phyloP scores from a whole-genome alignment of 352 stramenopile genomes.

The Pythium aphanidermatum region DNA sequence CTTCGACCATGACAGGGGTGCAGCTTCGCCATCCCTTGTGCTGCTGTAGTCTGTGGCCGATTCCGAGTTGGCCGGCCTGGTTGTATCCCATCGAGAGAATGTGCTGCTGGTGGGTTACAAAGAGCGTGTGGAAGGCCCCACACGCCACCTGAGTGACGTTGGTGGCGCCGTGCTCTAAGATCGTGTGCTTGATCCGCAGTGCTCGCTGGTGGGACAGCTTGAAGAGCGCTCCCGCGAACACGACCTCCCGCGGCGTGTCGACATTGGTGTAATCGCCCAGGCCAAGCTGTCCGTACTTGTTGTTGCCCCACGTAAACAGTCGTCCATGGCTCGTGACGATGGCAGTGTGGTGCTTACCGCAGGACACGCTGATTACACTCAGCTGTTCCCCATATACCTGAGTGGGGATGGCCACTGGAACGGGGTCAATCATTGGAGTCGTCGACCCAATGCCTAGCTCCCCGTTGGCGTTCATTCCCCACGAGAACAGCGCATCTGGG shows the following conservation, averaged over 20 bases:
- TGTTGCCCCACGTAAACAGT: slow-evolving; percentile 72
- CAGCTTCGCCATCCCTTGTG: slow-evolving; percentile 65
- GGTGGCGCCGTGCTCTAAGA: slow-evolving; percentile 32
- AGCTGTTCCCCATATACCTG: slow-evolving; percentile 31
- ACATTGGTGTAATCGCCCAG: slow-evolving; percentile 45
- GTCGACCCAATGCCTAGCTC: slow-evolving; percentile 52
- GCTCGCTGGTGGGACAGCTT: slow-evolving; percentile 41
- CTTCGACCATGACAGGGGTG: slow-evolving; percentile 40
- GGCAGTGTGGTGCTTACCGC: slow-evolving; percentile 65
- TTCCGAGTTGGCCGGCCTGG: slow-evolving; percentile 60
- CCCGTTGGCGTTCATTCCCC: slow-evolving; percentile 48
- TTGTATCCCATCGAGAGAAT: slow-evolving; percentile 79
- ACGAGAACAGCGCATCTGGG: slow-evolving; percentile 36
- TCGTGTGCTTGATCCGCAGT: slow-evolving; percentile 51
- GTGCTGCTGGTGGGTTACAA: slow-evolving; percentile 72
- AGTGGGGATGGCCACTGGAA: slow-evolving; percentile 31
- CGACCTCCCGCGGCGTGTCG: slow-evolving; percentile 40
- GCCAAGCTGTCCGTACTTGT: slow-evolving; percentile 69
- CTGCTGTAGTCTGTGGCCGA: slow-evolving; percentile 59
- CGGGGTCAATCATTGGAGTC: slow-evolving; percentile 26
- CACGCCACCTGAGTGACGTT: slow-evolving; percentile 67
- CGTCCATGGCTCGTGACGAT: slow-evolving; percentile 49
- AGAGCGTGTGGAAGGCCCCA: slow-evolving; percentile 62
- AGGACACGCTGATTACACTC: slow-evolving; percentile 44
- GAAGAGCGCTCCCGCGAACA: slow-evolving; percentile 36